phyloP scores from a whole-genome alignment of 2,329 filamentous ascomycete species.

The Monosporascus cannonballus region DNA sequence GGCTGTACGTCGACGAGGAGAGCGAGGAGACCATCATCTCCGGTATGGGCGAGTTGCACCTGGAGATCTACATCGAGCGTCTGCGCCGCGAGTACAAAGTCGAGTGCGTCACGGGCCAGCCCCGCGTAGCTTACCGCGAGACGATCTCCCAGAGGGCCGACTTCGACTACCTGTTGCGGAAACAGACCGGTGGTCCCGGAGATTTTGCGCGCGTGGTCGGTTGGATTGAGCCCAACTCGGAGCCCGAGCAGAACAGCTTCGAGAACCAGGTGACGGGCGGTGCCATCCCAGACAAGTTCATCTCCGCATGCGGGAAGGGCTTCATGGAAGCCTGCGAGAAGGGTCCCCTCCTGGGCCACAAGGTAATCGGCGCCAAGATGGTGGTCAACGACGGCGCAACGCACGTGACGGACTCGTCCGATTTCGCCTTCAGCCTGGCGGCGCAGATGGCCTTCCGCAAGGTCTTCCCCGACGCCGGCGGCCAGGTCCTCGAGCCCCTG shows the following conservation, averaged over 20 bases:
- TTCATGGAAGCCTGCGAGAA: conserved; percentile 78
- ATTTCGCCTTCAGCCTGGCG: conserved; percentile 91
- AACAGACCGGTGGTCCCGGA: conserved; percentile 91
- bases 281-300: conserved; percentile 89
- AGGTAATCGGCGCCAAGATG: conserved; percentile 84
- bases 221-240: conserved; percentile 79
- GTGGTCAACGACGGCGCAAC: conserved; percentile 93
- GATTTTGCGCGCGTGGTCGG: conserved; percentile 92
- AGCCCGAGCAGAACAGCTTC: conserved; percentile 71
- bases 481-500: conserved; percentile 84
- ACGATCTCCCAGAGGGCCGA: conserved; percentile 74
- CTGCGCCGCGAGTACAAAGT: conserved; percentile 96
- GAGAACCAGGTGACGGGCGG: conserved; percentile 84
- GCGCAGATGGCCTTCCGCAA: conserved; percentile 97
- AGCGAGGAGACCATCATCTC: conserved; percentile 96
- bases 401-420: conserved; percentile 95
- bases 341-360: conserved; percentile 88
- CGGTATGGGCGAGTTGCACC: conserved; percentile 94
- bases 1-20: conserved; percentile 85
- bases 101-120: conserved; percentile 91
- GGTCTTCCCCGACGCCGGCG: conserved; percentile 74
- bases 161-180: conserved; percentile 91
- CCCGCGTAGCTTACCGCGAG: conserved; percentile 94
- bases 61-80: conserved; percentile 96
- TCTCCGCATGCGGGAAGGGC: conserved; percentile 91